Conservation (phyloP, 345 rosid species). For the Lepidium aucheri region DNA sequence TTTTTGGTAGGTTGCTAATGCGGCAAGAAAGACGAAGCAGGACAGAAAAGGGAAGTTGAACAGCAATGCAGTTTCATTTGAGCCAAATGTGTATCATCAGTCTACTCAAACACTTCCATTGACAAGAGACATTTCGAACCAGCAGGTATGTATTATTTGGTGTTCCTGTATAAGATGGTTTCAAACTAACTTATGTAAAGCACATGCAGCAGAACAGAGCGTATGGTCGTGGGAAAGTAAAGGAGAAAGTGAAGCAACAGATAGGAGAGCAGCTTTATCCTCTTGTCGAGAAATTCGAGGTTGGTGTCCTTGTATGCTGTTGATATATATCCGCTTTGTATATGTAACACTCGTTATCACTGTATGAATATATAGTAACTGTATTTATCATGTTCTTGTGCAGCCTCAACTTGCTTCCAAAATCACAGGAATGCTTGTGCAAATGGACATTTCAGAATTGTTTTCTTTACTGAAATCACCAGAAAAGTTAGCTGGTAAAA, state of each 20-base stretch:
- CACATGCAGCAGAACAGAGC: conserved; percentile 28
- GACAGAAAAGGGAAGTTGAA: conserved; percentile 40
- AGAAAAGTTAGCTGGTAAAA: conserved; percentile 43
- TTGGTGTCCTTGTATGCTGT: too few species aligned
- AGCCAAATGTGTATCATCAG: conserved; percentile 42
- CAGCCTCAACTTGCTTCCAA: conserved; percentile 72
- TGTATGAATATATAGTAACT: background rate
- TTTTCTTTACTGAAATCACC: conserved; percentile 57
- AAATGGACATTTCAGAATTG: conserved; percentile 68
- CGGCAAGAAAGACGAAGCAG: conserved; percentile 45
- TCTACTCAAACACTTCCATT: conserved; percentile 28
- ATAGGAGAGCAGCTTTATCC: conserved; percentile 62
- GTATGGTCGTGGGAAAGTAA: conserved; percentile 36
- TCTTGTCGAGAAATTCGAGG: conserved; percentile 55
- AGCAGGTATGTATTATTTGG: conserved; percentile 32
- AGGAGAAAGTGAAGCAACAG: conserved; percentile 47
- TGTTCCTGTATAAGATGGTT: background rate
- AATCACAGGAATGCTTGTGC: conserved; percentile 76
- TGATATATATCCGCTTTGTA: background rate
- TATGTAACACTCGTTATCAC: background rate
- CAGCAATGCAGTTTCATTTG: conserved; percentile 34
- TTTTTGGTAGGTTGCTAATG: conserved; percentile 32
- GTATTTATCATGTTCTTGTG: background rate
- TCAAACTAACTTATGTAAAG: background rate
- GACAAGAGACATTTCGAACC: conserved; percentile 42